phyloP scores from a whole-genome alignment of 2,329 filamentous ascomycete species.

The Claviceps sp. region DNA sequence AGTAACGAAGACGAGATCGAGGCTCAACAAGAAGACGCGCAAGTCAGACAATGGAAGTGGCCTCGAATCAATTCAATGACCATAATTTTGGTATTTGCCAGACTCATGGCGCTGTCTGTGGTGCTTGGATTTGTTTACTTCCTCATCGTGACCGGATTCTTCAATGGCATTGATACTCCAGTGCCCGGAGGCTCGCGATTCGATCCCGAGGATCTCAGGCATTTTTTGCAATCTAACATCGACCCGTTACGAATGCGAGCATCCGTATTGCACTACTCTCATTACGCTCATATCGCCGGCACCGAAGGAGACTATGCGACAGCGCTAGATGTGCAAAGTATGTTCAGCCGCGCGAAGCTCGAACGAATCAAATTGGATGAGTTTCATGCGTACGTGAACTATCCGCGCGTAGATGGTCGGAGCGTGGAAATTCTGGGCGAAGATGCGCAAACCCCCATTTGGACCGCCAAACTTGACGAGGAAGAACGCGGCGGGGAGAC shows the following conservation, averaged over 20 bases:
- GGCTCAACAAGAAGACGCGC: slow-evolving; percentile 7
- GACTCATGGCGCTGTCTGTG: slow-evolving; percentile 61
- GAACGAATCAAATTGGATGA: slow-evolving; percentile 66
- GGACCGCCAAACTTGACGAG: slow-evolving; percentile 79
- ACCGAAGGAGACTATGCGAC: slow-evolving; percentile 83
- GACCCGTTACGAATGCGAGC: slow-evolving; percentile 57
- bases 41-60: slow-evolving; percentile 15
- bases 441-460: slow-evolving; percentile 46
- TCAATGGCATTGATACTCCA: slow-evolving; percentile 50
- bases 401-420: slow-evolving; percentile 64
- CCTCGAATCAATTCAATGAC: slow-evolving; percentile 29
- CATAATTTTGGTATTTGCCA: slow-evolving; percentile 50
- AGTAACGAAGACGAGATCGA: slow-evolving; percentile 7
- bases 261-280: slow-evolving; percentile 63
- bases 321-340: slow-evolving; percentile 69
- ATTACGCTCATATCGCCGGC: slow-evolving; percentile 84
- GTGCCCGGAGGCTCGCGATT: slow-evolving; percentile 56
- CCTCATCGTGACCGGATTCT: slow-evolving; percentile 74
- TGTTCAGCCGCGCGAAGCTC: slow-evolving; percentile 59
- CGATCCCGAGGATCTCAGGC: slow-evolving; percentile 69
- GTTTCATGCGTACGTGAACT: slow-evolving; percentile 86
- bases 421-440: slow-evolving; percentile 67
- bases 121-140: slow-evolving; percentile 70
- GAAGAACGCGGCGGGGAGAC: slow-evolving; percentile 49
- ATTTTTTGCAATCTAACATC: slow-evolving; percentile 60